Conservation (phyloP, 768 basidiomycete genomes). For the Suillus ampliporus region DNA sequence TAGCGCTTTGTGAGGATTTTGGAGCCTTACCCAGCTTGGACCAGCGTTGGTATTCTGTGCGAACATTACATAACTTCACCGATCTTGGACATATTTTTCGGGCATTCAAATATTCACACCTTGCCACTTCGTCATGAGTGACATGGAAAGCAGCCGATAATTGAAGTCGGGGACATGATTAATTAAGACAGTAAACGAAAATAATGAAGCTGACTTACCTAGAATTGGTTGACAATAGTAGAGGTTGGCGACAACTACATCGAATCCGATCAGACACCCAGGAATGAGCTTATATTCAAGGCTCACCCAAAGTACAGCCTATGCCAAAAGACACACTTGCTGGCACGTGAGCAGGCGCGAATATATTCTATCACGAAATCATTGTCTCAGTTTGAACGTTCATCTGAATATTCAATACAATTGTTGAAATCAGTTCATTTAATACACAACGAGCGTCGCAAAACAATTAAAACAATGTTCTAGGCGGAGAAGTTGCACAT, state of each 20-base stretch:
- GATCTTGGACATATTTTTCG: not conserved
- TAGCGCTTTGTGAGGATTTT: not conserved
- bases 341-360: too few relatives aligned
- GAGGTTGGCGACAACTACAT: conserved; percentile 61
- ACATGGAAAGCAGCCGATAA: conserved; percentile 45
- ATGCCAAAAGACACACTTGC: conserved; percentile 51
- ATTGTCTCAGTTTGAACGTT: conserved; percentile 4
- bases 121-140: conserved; percentile 40
- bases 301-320: conserved; percentile 51
- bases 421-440: conserved; percentile 1
- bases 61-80: conserved; percentile 14
- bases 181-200: conserved; percentile 9
- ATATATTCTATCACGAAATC: too few relatives aligned
- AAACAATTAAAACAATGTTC: conserved; percentile 20
- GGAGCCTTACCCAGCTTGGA: conserved; percentile 63
- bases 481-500: conserved; percentile 37
- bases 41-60: conserved; percentile 62
- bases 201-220: conserved; percentile 48
- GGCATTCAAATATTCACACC: conserved; percentile 25
- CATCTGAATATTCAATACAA: conserved; percentile 11
- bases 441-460: conserved; percentile 26
- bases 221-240: conserved; percentile 86
- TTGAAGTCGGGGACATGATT: conserved; percentile 20
- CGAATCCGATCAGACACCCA: not conserved
- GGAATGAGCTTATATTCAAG: not conserved